Evolutionary conservation across 139 green algal genomes (phyloP).

Genomic region (Coccomyxa sp.): DNA sequence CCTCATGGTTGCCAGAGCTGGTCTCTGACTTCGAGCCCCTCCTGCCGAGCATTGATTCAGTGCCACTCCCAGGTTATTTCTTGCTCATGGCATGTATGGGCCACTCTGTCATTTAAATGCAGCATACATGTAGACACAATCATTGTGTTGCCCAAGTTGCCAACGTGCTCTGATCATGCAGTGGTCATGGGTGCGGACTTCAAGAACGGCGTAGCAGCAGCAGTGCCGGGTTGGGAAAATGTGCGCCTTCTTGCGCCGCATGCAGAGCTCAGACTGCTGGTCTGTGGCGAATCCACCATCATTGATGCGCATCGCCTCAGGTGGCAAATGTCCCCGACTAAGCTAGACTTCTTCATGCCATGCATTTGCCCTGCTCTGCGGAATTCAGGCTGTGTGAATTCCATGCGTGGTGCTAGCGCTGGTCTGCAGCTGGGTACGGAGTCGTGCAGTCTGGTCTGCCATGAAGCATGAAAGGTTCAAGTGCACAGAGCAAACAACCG

Average conservation of each 20-base stretch:
- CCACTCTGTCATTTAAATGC: too few species aligned
- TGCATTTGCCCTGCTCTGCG: neutral
- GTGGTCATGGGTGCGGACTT: conserved; percentile 14
- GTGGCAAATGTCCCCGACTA: neutral
- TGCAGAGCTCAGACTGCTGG: conserved; percentile 72
- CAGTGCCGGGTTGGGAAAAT: conserved; percentile 59
- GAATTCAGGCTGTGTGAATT: neutral
- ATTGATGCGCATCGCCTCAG: conserved; percentile 54
- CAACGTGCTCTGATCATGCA: neutral
- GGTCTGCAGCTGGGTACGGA: too few species aligned
- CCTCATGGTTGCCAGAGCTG: conserved; percentile 43
- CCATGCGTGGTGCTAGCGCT: neutral
- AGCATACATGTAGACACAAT: too few species aligned
- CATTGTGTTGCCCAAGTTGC: too few species aligned
- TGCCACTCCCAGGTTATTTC: conserved; percentile 35
- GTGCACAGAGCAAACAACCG: too few species aligned
- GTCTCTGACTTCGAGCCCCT: conserved; percentile 23
- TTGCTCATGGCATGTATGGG: too few species aligned
- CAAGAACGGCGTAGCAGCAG: conserved; percentile 2
- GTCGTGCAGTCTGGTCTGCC: too few species aligned
- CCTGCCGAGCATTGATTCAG: conserved; percentile 53
- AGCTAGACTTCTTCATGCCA: neutral
- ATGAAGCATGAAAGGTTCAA: too few species aligned
- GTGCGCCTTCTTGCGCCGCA: conserved; percentile 73
- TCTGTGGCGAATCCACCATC: conserved; percentile 43